Conservation (phyloP, 2,329 filamentous ascomycete species). For the Pseudocercospora ulei region DNA sequence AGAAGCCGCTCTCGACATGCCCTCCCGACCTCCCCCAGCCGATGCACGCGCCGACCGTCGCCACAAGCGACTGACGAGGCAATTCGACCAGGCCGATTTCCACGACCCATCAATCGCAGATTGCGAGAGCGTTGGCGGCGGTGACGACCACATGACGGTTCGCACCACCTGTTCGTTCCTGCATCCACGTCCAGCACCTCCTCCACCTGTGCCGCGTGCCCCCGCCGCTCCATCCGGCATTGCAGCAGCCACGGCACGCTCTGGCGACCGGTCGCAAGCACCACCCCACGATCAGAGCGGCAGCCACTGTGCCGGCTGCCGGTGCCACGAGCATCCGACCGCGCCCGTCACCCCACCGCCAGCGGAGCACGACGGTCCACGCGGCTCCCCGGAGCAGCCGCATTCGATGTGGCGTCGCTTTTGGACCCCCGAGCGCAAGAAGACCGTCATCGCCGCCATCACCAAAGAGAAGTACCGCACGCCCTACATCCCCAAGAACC, state of each 20-base stretch:
- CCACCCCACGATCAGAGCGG: not conserved
- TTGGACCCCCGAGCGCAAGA: not conserved
- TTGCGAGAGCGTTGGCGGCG: too few species aligned
- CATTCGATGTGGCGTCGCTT: not conserved
- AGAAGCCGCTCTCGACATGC: conserved; percentile 1
- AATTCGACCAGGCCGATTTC: conserved; percentile 2
- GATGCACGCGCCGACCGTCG: not conserved
- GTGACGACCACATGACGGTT: too few species aligned
- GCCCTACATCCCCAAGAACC: too few species aligned
- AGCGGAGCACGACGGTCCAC: too few species aligned
- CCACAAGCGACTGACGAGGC: not conserved
- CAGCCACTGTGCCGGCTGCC: conserved; percentile 4
- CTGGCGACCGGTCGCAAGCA: not conserved
- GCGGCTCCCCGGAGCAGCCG: not conserved
- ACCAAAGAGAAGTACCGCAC: conserved; percentile 1
- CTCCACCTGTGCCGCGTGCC: too few species aligned
- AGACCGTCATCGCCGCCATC: not conserved
- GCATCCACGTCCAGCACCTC: too few species aligned
- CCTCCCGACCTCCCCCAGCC: not conserved
- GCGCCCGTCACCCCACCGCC: too few species aligned
- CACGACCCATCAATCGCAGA: conserved; percentile 1
- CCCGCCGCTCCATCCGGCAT: not conserved
- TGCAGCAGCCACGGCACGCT: not conserved
- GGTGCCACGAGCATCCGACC: not conserved
- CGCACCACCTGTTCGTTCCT: too few species aligned